phyloP scores from a whole-genome alignment of 2,329 filamentous ascomycete genomes.

The Talaromyces sp. region DNA sequence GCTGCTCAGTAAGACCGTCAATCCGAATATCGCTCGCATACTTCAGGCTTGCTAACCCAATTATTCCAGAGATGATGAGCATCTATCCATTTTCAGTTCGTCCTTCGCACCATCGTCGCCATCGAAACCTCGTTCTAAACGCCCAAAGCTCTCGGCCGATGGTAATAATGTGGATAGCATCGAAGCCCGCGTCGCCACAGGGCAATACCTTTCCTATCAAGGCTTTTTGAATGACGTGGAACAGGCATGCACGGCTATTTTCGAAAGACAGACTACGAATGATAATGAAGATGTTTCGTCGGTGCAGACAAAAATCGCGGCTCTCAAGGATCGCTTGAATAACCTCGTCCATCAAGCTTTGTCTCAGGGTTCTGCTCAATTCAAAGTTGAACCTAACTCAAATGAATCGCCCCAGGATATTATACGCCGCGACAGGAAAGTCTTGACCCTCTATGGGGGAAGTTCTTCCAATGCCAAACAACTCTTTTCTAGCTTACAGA shows the following conservation, averaged over 20 bases:
- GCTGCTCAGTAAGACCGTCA: slow-evolving; percentile 9
- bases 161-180: slow-evolving; percentile 35
- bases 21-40: background rate
- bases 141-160: slow-evolving; percentile 39
- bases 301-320: slow-evolving; percentile 45
- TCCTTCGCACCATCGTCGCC: slow-evolving; percentile 34
- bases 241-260: slow-evolving; percentile 34
- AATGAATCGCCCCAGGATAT: slow-evolving; percentile 23
- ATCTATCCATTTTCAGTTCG: slow-evolving; percentile 41
- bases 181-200: slow-evolving; percentile 36
- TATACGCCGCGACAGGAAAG: slow-evolving; percentile 50
- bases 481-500: slow-evolving; percentile 80
- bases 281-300: slow-evolving; percentile 29
- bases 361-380: slow-evolving; percentile 44
- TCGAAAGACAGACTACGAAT: slow-evolving; percentile 32
- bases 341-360: slow-evolving; percentile 61
- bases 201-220: slow-evolving; percentile 39
- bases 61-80: slow-evolving; percentile 40
- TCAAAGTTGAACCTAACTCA: slow-evolving; percentile 34
- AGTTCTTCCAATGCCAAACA: slow-evolving; percentile 71
- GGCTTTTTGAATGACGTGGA: slow-evolving; percentile 44
- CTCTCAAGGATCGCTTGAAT: slow-evolving; percentile 62
- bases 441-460: slow-evolving; percentile 69
- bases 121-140: slow-evolving; percentile 42
- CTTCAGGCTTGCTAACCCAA: slow-evolving; percentile 18